Percentiles rank a stretch among this genome's conserved stretches.
Conservation (phyloP, 2,329 filamentous ascomycete species). For the Pseudocercospora eumusae region DNA sequence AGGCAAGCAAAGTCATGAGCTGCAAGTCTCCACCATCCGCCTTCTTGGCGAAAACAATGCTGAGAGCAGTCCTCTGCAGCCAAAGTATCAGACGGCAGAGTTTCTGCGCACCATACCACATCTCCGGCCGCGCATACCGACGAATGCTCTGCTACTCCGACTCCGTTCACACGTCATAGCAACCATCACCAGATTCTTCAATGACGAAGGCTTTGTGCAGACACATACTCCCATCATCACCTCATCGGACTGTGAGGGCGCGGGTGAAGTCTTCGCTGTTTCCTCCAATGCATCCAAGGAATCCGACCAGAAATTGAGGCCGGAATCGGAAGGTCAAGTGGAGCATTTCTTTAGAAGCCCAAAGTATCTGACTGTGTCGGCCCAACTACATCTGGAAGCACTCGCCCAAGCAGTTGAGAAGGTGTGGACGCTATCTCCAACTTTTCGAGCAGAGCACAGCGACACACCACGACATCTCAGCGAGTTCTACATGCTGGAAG, state of each 20-base stretch:
- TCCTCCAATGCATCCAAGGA: constrained; percentile 33
- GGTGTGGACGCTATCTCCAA: constrained; percentile 92
- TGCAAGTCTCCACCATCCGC: constrained; percentile 69
- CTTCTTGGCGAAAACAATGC: constrained; percentile 77
- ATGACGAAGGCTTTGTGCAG: constrained; percentile 69
- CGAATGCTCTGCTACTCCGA: constrained; percentile 77
- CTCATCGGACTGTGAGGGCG: constrained; percentile 95
- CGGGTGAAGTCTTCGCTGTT: constrained; percentile 87
- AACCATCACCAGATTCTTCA: constrained; percentile 74
- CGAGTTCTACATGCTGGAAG: constrained; percentile 99
- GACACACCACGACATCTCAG: constrained; percentile 92
- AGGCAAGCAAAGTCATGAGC: constrained; percentile 72
- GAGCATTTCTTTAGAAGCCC: constrained; percentile 73
- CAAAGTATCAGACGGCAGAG: constrained; percentile 90
- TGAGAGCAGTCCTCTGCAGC: constrained; percentile 90
- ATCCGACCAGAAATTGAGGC: constrained; percentile 46
- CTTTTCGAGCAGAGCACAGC: constrained; percentile 89
- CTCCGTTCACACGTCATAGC: constrained; percentile 79
- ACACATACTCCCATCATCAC: constrained; percentile 93
- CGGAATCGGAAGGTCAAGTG: constrained; percentile 36
- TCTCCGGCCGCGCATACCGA: constrained; percentile 75
- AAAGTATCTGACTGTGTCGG: constrained; percentile 96
- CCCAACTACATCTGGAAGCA: constrained; percentile 91
- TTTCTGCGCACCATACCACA: constrained; percentile 88
- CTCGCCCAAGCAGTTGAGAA: constrained; percentile 83